Evolutionary conservation across 176 grass and related monocot species (phyloP).

Genomic region (Urochloa ruziziensis): DNA sequence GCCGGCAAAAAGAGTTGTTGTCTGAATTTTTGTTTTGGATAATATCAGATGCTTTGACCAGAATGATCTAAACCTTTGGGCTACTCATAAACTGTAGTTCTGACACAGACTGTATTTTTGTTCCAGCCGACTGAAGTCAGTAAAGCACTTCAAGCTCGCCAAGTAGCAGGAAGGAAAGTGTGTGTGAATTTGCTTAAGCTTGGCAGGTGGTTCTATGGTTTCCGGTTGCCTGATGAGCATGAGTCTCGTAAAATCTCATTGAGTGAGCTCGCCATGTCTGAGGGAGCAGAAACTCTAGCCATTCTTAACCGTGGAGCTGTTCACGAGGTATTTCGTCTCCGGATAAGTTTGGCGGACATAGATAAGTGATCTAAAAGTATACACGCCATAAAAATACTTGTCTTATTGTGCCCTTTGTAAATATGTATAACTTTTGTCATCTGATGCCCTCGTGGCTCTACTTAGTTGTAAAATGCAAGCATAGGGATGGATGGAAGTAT

Average conservation of each 20-base stretch:
- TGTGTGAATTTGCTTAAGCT: conserved; percentile 62
- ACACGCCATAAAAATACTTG: neutral
- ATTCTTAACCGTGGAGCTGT: conserved; percentile 81
- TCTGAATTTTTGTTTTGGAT: neutral
- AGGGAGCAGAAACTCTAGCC: conserved; percentile 49
- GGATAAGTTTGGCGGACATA: conserved; percentile 44
- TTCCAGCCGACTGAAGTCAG: conserved; percentile 63
- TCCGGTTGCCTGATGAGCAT: conserved; percentile 61
- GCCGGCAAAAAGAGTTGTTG: neutral
- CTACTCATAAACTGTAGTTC: neutral
- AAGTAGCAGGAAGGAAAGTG: conserved; percentile 53
- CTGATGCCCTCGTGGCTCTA: conserved; percentile 17
- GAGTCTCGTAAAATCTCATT: conserved; percentile 49
- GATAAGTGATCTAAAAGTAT: conserved; percentile 31
- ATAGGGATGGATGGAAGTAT: neutral
- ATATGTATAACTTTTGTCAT: conserved; percentile 26
- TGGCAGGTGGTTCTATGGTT: conserved; percentile 87
- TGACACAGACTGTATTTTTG: neutral
- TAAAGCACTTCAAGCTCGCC: conserved; percentile 45
- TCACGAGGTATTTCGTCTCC: conserved; percentile 73
- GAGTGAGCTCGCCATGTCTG: conserved; percentile 43
- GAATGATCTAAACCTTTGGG: neutral
- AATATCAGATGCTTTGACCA: neutral
- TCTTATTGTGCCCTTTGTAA: conserved; percentile 18
- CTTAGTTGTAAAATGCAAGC: conserved; percentile 24